These are phyloP conservation scores for Pseudocercospora cruenta DNA, from an alignment of 2,329 filamentous ascomycete genomes.

Conservation along the genomic window DNA sequence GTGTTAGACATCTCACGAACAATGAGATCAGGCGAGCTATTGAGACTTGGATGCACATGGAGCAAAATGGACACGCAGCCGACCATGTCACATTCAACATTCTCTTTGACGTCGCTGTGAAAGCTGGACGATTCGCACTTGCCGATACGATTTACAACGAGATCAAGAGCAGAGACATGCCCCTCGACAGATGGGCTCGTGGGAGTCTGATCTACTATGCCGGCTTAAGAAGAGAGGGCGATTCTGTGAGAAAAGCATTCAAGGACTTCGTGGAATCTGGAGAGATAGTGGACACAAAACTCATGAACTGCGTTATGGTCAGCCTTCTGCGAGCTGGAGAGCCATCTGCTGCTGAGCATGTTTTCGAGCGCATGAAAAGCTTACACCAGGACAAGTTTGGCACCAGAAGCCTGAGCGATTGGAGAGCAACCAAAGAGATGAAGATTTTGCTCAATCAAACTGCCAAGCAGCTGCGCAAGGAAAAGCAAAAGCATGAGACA, in stretches of 20 bases:
- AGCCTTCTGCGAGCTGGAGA: conserved; percentile 79
- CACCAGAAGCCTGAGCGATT: conserved; percentile 40
- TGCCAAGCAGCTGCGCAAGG: conserved; percentile 47
- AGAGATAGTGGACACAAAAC: conserved; percentile 84
- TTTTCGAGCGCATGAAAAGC: conserved; percentile 83
- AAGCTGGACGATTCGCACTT: conserved; percentile 79
- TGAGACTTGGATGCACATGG: conserved; percentile 87
- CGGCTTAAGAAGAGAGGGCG: conserved; percentile 73
- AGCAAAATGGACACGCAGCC: conserved; percentile 67
- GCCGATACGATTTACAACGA: conserved; percentile 85
- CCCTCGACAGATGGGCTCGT: conserved; percentile 77
- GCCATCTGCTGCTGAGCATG: conserved; percentile 72
- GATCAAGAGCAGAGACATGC: conserved; percentile 70
- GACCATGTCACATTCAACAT: conserved; percentile 90
- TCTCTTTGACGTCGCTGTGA: conserved; percentile 84
- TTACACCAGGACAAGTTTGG: conserved; percentile 51
- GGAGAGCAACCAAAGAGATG: conserved; percentile 48
- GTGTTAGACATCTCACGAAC: conserved; percentile 62
- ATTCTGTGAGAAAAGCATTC: conserved; percentile 76
- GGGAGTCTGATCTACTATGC: conserved; percentile 82
- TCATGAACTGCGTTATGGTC: conserved; percentile 83
- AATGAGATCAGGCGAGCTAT: conserved; percentile 70
- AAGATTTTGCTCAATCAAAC: conserved; percentile 54
- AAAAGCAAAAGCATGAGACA: conserved; percentile 55
- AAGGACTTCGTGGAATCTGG: conserved; percentile 79